Evolutionary conservation across 768 basidiomycete species (phyloP), one percentile per base, ranked within the genome.

Genomic region (Leccinum rimulosum): DNA sequence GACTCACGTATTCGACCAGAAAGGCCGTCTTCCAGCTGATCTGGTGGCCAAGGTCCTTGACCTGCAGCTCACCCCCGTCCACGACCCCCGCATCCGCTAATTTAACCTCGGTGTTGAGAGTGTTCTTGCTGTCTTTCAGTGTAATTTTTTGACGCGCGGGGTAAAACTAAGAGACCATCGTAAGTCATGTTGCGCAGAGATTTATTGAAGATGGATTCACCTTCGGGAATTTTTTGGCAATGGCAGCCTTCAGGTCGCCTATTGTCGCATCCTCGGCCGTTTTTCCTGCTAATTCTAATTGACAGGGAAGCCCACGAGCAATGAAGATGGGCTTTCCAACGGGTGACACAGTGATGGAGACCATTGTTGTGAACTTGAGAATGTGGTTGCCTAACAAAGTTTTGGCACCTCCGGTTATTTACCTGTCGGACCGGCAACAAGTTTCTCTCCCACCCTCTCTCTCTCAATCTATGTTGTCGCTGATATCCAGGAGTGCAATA

Each of bases 11-110:
- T 95, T 99, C 97, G 53, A 90, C 77, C 52, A 98, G 70, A 73
- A 93, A 98, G 17, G 98, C 93, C 0, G 89, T 90, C 66, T 80
- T 82, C 91, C 95, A 98, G 66, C 84, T 82, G 49, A 96, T 77
- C 73, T 99, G 97, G 7, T 88, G 82, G 0, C 97, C 97, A 31
- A 98, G 76, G 73, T 98, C 97, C 73, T 97, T 97, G 59, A 95
- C 79, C 38, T 81, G 73, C 38, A 98, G 66, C 59, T 87, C 85
- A n/a, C 80, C 81, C 10, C 83, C 87, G 19, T 86, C 80, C 10
- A 66, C 68, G 4, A 92, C 70, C 0, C 82, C 84, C n/a, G 84
- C 80, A 28, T 82, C 78, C 14, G 70, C 72, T 49, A 98, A 71
- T 33, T 81, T 82, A 43, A 79, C 75, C 15, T 85, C 84, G 57